Evolutionary conservation across 495 filamentous ascomycete species (phyloP).

Genomic region (Hypoxylon cercidicola): DNA sequence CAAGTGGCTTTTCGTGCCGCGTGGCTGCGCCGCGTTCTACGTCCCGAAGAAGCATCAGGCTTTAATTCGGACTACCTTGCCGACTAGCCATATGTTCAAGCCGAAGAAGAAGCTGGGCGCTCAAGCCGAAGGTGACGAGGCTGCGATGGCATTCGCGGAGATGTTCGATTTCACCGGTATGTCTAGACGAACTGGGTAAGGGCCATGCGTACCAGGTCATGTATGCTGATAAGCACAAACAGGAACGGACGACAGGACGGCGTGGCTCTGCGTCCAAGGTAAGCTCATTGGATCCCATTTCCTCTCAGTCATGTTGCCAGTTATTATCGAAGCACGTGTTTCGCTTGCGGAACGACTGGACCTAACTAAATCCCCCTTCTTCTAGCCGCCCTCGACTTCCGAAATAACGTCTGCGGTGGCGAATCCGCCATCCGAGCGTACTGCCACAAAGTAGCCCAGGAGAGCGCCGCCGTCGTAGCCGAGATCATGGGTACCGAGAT

Average conservation of each 20-base stretch:
- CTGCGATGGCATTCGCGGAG: conserved; percentile 8
- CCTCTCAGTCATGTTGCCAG: not conserved
- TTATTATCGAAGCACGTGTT: not conserved
- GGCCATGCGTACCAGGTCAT: not conserved
- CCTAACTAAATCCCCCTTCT: conserved; percentile 42
- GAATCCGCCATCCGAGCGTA: conserved; percentile 74
- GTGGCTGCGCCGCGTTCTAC: conserved; percentile 82
- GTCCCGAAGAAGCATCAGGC: conserved; percentile 77
- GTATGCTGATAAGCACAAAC: conserved; percentile 2
- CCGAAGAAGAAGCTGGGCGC: conserved; percentile 4
- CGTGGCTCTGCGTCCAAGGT: conserved; percentile 37
- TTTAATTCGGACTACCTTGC: conserved; percentile 77
- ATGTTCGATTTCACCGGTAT: conserved; percentile 43
- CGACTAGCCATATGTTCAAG: conserved; percentile 72
- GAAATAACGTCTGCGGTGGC: conserved; percentile 72
- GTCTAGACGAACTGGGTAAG: conserved; percentile 5
- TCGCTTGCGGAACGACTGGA: not conserved
- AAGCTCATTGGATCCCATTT: not conserved
- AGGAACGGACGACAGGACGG: conserved; percentile 32
- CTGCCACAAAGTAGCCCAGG: conserved; percentile 61
- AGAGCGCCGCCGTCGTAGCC: conserved; percentile 66
- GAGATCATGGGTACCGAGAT: conserved; percentile 72
- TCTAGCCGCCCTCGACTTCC: conserved; percentile 72
- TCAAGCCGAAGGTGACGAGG: not conserved
- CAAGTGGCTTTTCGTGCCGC: conserved; percentile 92